Conservation (phyloP, 2,329 filamentous ascomycete species). For the Keithomyces neogunnii region DNA sequence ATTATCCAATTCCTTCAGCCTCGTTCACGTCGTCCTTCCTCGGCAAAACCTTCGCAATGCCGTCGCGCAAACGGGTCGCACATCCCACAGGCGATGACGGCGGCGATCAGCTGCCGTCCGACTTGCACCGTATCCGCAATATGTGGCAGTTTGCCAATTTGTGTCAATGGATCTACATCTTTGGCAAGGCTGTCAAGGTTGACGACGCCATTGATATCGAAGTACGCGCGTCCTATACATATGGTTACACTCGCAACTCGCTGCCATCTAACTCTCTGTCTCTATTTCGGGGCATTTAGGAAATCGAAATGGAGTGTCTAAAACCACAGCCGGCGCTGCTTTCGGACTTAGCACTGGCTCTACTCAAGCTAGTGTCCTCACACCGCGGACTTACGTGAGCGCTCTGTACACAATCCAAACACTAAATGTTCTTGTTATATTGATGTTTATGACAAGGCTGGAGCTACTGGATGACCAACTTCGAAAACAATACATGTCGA, state of each 20-base stretch:
- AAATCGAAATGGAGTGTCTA: conserved; percentile 81
- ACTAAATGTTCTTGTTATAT: background rate
- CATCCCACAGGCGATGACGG: conserved; percentile 1
- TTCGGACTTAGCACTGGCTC: conserved; percentile 70
- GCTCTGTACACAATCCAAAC: background rate
- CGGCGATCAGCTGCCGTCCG: background rate
- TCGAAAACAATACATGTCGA: conserved; percentile 78
- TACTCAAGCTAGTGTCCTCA: conserved; percentile 90
- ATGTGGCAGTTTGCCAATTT: conserved; percentile 96
- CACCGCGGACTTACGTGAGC: conserved; percentile 85
- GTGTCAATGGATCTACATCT: conserved; percentile 87
- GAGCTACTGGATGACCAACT: conserved; percentile 93
- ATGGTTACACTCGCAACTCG: background rate
- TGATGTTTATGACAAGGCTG: conserved; percentile 39
- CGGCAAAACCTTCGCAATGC: conserved; percentile 6
- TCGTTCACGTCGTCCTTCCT: background rate
- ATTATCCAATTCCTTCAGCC: background rate
- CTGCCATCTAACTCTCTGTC: background rate
- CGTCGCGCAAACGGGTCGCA: conserved; percentile 7
- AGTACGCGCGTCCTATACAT: conserved; percentile 40
- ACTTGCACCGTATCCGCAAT: conserved; percentile 66
- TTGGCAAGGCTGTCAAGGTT: conserved; percentile 83
- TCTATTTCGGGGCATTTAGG: conserved; percentile 41
- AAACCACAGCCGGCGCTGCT: conserved; percentile 69
- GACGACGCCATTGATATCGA: conserved; percentile 84